Percentiles rank a stretch among this genome's conserved stretches.
These are phyloP conservation scores for Boletus rufocinnamomeus DNA, from an alignment of 768 basidiomycete species.

Conservation along the genomic window DNA sequence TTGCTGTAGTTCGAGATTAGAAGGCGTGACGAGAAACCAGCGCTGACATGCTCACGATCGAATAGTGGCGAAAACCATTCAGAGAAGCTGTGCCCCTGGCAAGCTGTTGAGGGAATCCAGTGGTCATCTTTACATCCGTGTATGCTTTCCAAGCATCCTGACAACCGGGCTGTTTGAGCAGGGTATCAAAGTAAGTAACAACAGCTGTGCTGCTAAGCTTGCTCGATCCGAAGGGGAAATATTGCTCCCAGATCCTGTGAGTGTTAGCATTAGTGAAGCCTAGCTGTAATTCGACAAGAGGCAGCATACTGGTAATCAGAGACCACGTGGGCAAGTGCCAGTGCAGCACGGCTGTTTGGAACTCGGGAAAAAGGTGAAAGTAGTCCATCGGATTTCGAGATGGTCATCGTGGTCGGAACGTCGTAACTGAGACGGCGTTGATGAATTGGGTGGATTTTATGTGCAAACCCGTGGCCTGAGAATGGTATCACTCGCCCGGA, in stretches of 20 bases:
- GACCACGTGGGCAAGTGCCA: not conserved
- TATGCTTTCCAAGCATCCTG: not conserved
- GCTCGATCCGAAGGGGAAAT: not conserved
- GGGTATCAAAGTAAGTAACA: not conserved
- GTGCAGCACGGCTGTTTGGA: not conserved
- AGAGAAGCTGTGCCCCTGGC: not conserved
- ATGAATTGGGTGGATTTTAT: not conserved
- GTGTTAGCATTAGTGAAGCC: not conserved
- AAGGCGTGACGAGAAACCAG: too few relatives aligned
- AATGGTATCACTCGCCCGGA: not conserved
- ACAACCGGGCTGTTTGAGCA: not conserved
- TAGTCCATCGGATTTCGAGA: not conserved
- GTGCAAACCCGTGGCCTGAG: not conserved
- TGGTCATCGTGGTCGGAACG: not conserved
- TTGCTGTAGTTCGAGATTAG: not conserved
- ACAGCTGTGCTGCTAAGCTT: not conserved
- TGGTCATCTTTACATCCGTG: not conserved
- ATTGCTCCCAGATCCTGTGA: not conserved
- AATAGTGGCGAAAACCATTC: too few relatives aligned
- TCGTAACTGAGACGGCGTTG: not conserved
- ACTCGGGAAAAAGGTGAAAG: not conserved
- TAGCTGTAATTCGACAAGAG: not conserved
- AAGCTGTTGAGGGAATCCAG: not conserved
- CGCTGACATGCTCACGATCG: too few relatives aligned
- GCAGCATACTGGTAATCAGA: not conserved